Evolutionary conservation across 2,329 filamentous ascomycete genomes (phyloP).

Genomic region (Xylaria sp.): DNA sequence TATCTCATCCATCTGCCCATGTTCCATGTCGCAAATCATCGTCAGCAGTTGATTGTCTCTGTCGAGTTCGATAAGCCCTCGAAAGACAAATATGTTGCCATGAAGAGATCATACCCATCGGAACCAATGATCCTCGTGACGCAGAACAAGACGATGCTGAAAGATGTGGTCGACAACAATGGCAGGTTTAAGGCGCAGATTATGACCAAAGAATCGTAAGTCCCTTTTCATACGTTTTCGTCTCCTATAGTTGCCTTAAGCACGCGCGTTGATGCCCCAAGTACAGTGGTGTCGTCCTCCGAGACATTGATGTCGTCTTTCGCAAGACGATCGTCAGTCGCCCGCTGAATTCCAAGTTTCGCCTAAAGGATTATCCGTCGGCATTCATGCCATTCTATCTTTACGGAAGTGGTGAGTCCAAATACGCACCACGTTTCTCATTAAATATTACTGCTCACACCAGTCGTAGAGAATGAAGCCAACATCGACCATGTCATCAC

Average conservation of each 20-base stretch:
- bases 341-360: slow-evolving; percentile 52
- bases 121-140: slow-evolving; percentile 48
- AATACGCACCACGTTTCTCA: too few relatives aligned
- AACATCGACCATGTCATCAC: slow-evolving; percentile 59
- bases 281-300: slow-evolving; percentile 41
- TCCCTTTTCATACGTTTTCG: not conserved
- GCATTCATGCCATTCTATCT: slow-evolving; percentile 58
- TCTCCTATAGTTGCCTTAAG: not conserved
- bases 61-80: slow-evolving; percentile 43
- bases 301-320: slow-evolving; percentile 43
- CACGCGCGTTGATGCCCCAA: slow-evolving; percentile 3
- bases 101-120: slow-evolving; percentile 44
- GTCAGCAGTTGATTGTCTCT: slow-evolving; percentile 53
- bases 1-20: slow-evolving; percentile 53
- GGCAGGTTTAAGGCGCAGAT: slow-evolving; percentile 47
- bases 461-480: slow-evolving; percentile 42
- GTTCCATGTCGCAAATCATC: slow-evolving; percentile 56
- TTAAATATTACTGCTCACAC: slow-evolving; percentile 1
- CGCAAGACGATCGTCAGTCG: slow-evolving; percentile 48
- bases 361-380: slow-evolving; percentile 51
- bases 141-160: slow-evolving; percentile 43
- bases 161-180: slow-evolving; percentile 39
- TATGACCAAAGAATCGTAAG: slow-evolving; percentile 48
- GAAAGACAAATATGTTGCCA: slow-evolving; percentile 40
- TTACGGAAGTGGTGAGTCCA: slow-evolving; percentile 51